Base-by-base conservation (phyloP, 768 basidiomycete species). In the Cystobasidium tubakii region DNA sequence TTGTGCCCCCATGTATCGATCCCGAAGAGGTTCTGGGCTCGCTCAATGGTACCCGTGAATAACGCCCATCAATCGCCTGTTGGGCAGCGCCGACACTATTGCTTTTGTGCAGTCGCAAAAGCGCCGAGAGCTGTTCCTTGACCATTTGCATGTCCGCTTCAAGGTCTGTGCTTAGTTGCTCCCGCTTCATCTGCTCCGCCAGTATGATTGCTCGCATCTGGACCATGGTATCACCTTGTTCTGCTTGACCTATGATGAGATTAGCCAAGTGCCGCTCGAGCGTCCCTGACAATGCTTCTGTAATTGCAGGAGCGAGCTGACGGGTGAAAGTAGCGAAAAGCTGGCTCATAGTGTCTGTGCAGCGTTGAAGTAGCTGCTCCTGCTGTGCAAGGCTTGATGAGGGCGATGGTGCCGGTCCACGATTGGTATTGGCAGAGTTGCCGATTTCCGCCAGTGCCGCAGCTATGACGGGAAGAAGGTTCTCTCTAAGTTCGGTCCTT, bases 171-270 rank as follows among this genome's bases (percentile, higher is more conserved):
- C 34, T 65, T 6, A 39, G 12, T 25, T 65, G 34, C n/a, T 65
- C 63, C 34, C 17, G 4, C 34, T 65, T 65, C 63, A 65, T 65
- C 63, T 65, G 63, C 23, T 65, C 31, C 15, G 33, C 31, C 3
- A 65, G 42, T 13, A 65, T 39, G 39, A 42, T 42, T 39, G 29
- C 9, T 23, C 63, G 29, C 12, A 65, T 42, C 33, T 44, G 27
- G 6, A 25, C 43, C 21, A 42, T 27, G 2, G 63, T 23, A 25
- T 33, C 43, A 4, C 13, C 29, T 15, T 65, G 63, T 17, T 65
- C 63, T 17, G 63, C 63, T 19, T 39, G 34, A 12, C 21, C 43
- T 12, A 34, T 65, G 2, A 21, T 65, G 6, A 65, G 15, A 15
- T 21, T 17, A 12, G 33, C 25, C 23, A 39, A 34, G 15, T 39